Evolutionary conservation across 768 basidiomycete species (phyloP), one percentile per base, ranked within the genome.

Genomic region (Termitomyces sp.): DNA sequence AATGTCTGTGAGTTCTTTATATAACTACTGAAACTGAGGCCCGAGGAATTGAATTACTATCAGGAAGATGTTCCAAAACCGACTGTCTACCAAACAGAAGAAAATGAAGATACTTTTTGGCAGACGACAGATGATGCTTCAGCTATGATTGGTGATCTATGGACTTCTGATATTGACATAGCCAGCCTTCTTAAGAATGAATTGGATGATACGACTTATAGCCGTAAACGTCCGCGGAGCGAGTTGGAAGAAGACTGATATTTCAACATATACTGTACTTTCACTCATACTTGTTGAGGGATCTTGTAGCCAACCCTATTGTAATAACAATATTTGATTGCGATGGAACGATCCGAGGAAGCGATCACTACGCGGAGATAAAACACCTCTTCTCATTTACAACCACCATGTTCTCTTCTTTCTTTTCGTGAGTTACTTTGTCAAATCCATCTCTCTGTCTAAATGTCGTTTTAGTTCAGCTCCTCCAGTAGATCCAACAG

Each of bases 371-470:
- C 48, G 32, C 26, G 37, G 34, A 46, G 37, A 37, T 39, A 53
- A 34, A 42, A 46, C 20, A 32, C 48, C 13, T 18, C 12, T 36
- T 36, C 57, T 63, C 44, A 61, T 60, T 58, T 57, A 60, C 56
- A 50, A 66, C 72, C 63, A 78, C 70, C 74, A 91, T 92, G 90
- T 90, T 92, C 75, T 83, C 87, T 57, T 83, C 86, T 6, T 69
- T 88, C 57, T 85, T 90, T 65, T 88, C 88, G 90, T 91, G 69
- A 83, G 90, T 85, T 14, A 20, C n/a, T 49, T 42, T 51, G 55
- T 36, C 22, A 6, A 51, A 14, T 49, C 31, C 9, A 51, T 6
- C 39, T 52, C 56, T 36, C 8, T 48, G 36, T 58, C 47, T 59
- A 56, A 46, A 60, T 36, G 58, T 34, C 32, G 24, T 26, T 55